Conservation (phyloP, 2,329 filamentous ascomycete genomes). For the Davidsoniella australis region DNA sequence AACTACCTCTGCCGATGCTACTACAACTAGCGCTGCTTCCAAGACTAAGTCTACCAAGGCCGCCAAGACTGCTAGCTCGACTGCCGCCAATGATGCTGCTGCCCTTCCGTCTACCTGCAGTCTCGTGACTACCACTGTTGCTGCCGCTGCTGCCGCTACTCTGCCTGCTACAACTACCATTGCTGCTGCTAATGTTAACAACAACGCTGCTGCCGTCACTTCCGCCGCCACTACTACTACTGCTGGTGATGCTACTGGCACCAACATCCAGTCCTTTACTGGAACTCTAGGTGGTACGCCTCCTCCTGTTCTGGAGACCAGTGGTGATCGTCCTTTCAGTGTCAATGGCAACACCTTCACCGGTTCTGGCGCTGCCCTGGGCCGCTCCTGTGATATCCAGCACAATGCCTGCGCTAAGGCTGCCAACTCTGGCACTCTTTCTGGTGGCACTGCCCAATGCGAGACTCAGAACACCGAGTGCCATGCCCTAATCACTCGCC, state of each 20-base stretch:
- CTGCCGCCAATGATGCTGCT: background rate
- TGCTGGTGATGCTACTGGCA: slow-evolving; percentile 13
- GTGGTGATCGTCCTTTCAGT: slow-evolving; percentile 25
- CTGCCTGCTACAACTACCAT: slow-evolving; percentile 8
- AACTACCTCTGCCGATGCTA: slow-evolving; percentile 5
- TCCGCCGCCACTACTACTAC: slow-evolving; percentile 8
- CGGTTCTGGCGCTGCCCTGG: slow-evolving; percentile 26
- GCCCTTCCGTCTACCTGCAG: slow-evolving; percentile 6
- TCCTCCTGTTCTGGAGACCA: slow-evolving; percentile 24
- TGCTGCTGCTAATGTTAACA: slow-evolving; percentile 1
- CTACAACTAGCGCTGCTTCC: slow-evolving; percentile 2
- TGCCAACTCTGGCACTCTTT: slow-evolving; percentile 27
- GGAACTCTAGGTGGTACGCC: slow-evolving; percentile 25
- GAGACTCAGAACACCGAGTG: slow-evolving; percentile 26
- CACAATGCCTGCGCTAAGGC: slow-evolving; percentile 33
- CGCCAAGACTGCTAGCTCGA: background rate
- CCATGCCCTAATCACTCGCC: slow-evolving; percentile 15
- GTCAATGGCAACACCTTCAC: slow-evolving; percentile 40
- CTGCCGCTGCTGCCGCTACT: slow-evolving; percentile 2
- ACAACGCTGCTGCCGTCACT: background rate
- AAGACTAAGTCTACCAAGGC: slow-evolving; percentile 4
- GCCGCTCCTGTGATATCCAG: slow-evolving; percentile 32
- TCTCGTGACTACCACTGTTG: slow-evolving; percentile 10
- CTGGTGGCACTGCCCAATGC: slow-evolving; percentile 20
- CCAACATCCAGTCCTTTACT: slow-evolving; percentile 29